These are phyloP conservation scores for Neopestalotiopsis clavispora DNA, from an alignment of 2,329 filamentous ascomycete species.

Conservation along the genomic window DNA sequence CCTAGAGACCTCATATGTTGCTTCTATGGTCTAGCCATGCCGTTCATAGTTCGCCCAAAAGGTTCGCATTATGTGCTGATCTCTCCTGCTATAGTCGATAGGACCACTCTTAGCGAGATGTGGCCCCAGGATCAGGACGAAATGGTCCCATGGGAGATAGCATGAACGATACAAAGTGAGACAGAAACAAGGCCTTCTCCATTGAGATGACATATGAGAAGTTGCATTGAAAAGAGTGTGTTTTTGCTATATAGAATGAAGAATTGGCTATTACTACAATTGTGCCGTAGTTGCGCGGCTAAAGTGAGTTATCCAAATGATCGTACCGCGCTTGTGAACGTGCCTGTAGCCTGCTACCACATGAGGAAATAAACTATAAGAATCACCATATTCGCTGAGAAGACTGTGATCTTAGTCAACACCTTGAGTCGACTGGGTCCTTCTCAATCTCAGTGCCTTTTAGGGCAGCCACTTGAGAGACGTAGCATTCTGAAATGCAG, in stretches of 20 bases:
- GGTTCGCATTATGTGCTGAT: not conserved
- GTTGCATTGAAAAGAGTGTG: not conserved
- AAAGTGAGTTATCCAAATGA: not conserved
- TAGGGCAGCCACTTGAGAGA: too few relatives aligned
- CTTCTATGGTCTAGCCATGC: not conserved
- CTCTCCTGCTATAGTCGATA: not conserved
- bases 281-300: not conserved
- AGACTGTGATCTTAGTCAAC: too few relatives aligned
- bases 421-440: too few relatives aligned
- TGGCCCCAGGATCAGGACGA: not conserved
- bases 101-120: not conserved
- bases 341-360: too few relatives aligned
- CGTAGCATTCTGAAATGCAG: too few relatives aligned
- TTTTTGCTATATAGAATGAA: not conserved
- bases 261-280: not conserved
- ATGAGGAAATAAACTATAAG: too few relatives aligned
- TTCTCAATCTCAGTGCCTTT: too few relatives aligned
- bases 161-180: not conserved
- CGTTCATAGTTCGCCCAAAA: not conserved
- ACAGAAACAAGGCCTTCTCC: not conserved
- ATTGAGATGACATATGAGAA: not conserved
- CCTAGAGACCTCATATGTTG: not conserved
- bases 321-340: not conserved
- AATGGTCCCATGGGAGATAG: not conserved
- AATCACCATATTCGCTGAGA: too few relatives aligned